Evolutionary conservation across 2,329 filamentous ascomycete species (phyloP).

Genomic region (Diaporthe vexans): DNA sequence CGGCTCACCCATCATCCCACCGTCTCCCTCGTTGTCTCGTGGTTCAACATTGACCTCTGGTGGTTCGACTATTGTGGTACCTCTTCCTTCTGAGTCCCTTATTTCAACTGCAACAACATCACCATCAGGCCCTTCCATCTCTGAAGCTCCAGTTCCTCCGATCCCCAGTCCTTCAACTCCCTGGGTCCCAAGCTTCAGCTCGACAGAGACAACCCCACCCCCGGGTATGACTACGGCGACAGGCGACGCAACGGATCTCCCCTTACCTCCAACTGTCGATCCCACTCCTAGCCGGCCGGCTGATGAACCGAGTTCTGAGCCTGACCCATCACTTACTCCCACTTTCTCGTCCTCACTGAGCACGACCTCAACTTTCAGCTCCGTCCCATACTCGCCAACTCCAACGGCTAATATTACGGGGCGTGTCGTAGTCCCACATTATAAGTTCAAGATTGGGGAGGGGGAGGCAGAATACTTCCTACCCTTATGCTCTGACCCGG

Average conservation of each 20-base stretch:
- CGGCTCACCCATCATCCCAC: no score
- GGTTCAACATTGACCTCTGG: no score
- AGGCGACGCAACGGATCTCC: neutral
- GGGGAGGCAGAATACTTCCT: constrained; percentile 24
- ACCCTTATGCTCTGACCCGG: constrained; percentile 17
- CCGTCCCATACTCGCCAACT: constrained; percentile 2
- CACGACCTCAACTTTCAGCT: neutral
- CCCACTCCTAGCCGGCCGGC: constrained; percentile 11
- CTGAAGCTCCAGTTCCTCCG: no score
- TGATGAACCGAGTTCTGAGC: neutral
- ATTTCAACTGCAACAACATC: neutral
- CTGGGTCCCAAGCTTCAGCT: no score
- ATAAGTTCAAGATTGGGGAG: constrained; percentile 2
- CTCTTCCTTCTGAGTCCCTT: no score
- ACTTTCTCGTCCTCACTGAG: neutral
- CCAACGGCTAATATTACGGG: neutral
- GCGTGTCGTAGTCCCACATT: constrained; percentile 3
- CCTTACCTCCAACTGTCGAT: neutral
- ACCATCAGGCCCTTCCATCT: no score
- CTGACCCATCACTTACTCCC: neutral
- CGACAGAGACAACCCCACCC: neutral
- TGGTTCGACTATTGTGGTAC: no score
- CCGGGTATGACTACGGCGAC: neutral
- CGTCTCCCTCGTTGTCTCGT: no score
- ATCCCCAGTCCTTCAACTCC: no score